Conservation (phyloP, 495 filamentous ascomycete species). For the Daldinia loculata region DNA sequence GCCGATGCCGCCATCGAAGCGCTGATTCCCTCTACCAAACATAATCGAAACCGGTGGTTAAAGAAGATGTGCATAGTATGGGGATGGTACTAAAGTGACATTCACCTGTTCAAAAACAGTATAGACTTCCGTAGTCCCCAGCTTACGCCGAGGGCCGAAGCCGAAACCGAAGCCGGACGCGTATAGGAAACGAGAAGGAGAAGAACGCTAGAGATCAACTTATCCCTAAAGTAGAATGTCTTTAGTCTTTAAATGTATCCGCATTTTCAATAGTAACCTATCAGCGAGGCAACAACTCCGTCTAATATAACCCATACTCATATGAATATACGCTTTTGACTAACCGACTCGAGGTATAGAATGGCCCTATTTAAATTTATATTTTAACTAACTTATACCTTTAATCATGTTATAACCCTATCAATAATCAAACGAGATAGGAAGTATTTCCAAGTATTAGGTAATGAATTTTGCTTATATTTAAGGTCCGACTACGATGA, state of each 20-base stretch:
- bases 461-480: background rate
- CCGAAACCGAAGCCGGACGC: background rate
- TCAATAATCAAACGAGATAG: no score
- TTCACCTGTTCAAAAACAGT: background rate
- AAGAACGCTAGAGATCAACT: background rate
- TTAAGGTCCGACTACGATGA: background rate
- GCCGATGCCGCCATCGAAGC: conserved; percentile 33
- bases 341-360: no score
- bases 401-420: no score
- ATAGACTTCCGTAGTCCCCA: background rate
- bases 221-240: background rate
- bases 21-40: background rate
- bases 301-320: background rate
- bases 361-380: no score
- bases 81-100: conserved; percentile 28
- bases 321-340: no score
- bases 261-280: background rate
- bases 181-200: background rate
- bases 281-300: background rate
- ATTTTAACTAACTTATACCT: no score
- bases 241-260: background rate
- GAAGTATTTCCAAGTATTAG: background rate
- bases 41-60: background rate
- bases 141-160: background rate
- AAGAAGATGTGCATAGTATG: conserved; percentile 15